phyloP scores from a whole-genome alignment of 208 protist species.

The Leptomonas pyrrhocoris region DNA sequence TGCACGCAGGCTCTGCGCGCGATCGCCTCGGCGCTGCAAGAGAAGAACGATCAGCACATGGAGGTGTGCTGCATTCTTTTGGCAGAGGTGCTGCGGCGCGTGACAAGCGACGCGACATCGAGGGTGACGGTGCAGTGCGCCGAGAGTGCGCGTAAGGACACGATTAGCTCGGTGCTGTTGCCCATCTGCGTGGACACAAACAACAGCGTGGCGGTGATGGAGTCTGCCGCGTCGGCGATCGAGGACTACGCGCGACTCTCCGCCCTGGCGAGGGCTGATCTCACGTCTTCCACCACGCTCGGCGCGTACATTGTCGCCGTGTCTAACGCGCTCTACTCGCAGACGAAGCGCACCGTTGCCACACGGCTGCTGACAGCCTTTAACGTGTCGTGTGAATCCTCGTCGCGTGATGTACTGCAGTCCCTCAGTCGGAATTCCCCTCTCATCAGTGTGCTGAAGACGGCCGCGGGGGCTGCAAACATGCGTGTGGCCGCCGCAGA shows the following conservation, averaged over 20 bases:
- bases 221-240: constrained; percentile 54
- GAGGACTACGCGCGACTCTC: constrained; percentile 52
- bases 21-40: constrained; percentile 33
- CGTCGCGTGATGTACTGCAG: constrained; percentile 15
- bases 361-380: constrained; percentile 57
- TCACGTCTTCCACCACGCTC: constrained; percentile 44
- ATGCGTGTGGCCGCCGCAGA: constrained; percentile 35
- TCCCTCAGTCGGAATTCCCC: constrained; percentile 15
- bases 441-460: constrained; percentile 23
- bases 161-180: constrained; percentile 50
- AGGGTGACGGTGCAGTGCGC: constrained; percentile 45
- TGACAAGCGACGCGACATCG: constrained; percentile 36
- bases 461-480: constrained; percentile 13
- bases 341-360: constrained; percentile 32
- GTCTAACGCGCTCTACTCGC: constrained; percentile 30
- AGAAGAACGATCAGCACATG: constrained; percentile 39
- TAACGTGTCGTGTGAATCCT: constrained; percentile 39
- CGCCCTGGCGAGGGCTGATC: constrained; percentile 37
- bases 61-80: constrained; percentile 47
- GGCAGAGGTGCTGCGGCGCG: constrained; percentile 49
- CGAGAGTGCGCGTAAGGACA: constrained; percentile 34
- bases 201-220: constrained; percentile 34
- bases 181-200: constrained; percentile 46
- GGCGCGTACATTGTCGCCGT: constrained; percentile 31
- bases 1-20: constrained; percentile 52